Base-by-base conservation (phyloP, 2,329 filamentous ascomycete genomes). In the Rutstroemia sp. region DNA sequence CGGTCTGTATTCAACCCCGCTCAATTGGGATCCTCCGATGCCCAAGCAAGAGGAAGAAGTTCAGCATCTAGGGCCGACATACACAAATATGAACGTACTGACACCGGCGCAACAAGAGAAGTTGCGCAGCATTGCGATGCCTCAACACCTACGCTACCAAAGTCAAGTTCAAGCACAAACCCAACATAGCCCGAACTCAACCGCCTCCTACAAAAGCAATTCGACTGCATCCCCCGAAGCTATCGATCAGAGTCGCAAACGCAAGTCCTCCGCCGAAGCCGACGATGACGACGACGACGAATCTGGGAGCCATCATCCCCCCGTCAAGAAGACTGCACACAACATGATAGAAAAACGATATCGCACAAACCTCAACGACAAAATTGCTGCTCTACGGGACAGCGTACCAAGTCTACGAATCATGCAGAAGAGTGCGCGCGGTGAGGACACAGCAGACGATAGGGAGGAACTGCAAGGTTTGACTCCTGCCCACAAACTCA, bases 311-410 rank as follows among this genome's bases (percentile, higher is more conserved):
- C 80, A 76, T 64, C 84, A 78, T 67, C 78, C 69, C 51, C 79
- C 74, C 25, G 76, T 76, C 57, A 96, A 96, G 78, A 96, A 96
- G 78, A 95, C 92, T 34, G 91, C 92, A 2, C 92, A 97, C 73
- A 97, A 96, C 72, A 94, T 97, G 80, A 96, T 97, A 61, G 92
- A 97, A 74, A 97, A 96, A 78, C 79, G 92, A 63, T 97, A 97
- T 72, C 86, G 92, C 65, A 96, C 89, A 54, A 97, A 97, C 68
- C 78, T 97, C 57, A 97, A 97, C 68, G 92, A 96, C 69, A 97
- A 97, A 75, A 97, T 97, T 65, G 88, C 91, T 47, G 91, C 92
- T 57, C 76, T 97, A 60, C 81, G 92, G 64, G 91, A 96, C 70
- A 95, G 90, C 67, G 91, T 97, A 14, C 92, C 92, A 2, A 95